Evolutionary conservation across 2,329 filamentous ascomycete genomes (phyloP).

Genomic region (Cladosporium velox): DNA sequence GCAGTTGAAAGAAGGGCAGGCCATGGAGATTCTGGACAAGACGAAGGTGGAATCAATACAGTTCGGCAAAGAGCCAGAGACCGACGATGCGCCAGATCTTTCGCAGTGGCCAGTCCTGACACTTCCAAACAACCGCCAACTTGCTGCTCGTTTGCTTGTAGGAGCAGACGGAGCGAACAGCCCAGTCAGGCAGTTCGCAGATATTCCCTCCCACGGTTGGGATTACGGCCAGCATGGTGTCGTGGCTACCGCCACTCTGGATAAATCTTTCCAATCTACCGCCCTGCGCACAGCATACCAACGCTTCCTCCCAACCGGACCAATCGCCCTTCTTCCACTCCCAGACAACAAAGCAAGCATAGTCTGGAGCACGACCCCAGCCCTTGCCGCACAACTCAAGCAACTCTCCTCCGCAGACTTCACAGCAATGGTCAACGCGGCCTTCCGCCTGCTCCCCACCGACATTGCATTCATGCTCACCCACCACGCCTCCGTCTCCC

Average conservation of each 20-base stretch:
- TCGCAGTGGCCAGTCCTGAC: conserved; percentile 84
- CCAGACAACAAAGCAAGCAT: conserved; percentile 81
- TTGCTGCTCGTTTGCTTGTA: conserved; percentile 82
- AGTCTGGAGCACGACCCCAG: conserved; percentile 91
- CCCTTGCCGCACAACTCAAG: conserved; percentile 77
- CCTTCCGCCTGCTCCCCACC: conserved; percentile 76
- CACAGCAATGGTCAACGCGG: conserved; percentile 85
- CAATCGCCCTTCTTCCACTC: conserved; percentile 86
- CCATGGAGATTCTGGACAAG: conserved; percentile 70
- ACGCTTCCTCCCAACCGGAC: conserved; percentile 88
- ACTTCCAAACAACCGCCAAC: conserved; percentile 62
- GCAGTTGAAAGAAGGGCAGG: conserved; percentile 59
- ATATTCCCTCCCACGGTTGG: conserved; percentile 84
- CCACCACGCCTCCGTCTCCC: conserved; percentile 37
- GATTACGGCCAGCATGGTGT: conserved; percentile 90
- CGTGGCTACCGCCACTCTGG: conserved; percentile 79
- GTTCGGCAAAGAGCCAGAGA: conserved; percentile 65
- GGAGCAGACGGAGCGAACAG: conserved; percentile 95
- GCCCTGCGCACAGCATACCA: conserved; percentile 81
- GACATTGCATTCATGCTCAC: conserved; percentile 84
- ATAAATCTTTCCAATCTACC: conserved; percentile 33
- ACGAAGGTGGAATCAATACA: conserved; percentile 78
- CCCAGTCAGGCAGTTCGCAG: conserved; percentile 85
- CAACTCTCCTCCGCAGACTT: conserved; percentile 72
- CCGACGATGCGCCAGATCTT: conserved; percentile 63